Evolutionary conservation across 2,329 filamentous ascomycete genomes (phyloP).

Genomic region (Aspergillus candidus): DNA sequence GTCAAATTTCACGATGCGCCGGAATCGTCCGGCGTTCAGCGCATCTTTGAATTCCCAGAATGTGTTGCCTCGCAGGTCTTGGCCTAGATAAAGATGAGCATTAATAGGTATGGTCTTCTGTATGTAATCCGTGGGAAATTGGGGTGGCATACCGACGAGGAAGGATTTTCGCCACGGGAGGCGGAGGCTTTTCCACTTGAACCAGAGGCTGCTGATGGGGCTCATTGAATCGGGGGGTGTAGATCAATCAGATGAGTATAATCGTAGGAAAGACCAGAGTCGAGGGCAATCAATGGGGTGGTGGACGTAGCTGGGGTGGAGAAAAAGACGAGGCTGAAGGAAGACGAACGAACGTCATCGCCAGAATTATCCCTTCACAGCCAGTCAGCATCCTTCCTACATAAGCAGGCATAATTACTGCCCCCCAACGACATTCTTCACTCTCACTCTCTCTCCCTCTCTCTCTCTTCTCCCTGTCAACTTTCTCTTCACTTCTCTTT

Average conservation of each 20-base stretch:
- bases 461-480: background rate
- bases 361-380: conserved; percentile 3
- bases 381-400: background rate
- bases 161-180: conserved; percentile 58
- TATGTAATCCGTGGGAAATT: background rate
- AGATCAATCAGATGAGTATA: background rate
- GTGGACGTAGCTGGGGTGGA: no score
- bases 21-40: conserved; percentile 47
- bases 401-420: no score
- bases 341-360: conserved; percentile 23
- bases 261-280: no score
- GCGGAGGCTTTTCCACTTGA: conserved; percentile 56
- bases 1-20: conserved; percentile 54
- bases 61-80: conserved; percentile 58
- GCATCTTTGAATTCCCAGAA: conserved; percentile 62
- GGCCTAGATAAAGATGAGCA: conserved; percentile 37
- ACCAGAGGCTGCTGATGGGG: conserved; percentile 48
- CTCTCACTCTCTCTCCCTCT: conserved; percentile 1
- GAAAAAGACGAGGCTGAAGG: conserved; percentile 2
- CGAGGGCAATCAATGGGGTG: no score
- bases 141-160: conserved; percentile 45
- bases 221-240: conserved; percentile 26
- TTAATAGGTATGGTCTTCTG: conserved; percentile 9
- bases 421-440: conserved; percentile 1
- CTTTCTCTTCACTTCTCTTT: no score